A percentile compares a stretch with the other conserved stretches of the same genome.
These are phyloP conservation scores for Pseudonitzschia delicatissima DNA, from an alignment of 108 stramenopile genomes.

Conservation along the genomic window DNA sequence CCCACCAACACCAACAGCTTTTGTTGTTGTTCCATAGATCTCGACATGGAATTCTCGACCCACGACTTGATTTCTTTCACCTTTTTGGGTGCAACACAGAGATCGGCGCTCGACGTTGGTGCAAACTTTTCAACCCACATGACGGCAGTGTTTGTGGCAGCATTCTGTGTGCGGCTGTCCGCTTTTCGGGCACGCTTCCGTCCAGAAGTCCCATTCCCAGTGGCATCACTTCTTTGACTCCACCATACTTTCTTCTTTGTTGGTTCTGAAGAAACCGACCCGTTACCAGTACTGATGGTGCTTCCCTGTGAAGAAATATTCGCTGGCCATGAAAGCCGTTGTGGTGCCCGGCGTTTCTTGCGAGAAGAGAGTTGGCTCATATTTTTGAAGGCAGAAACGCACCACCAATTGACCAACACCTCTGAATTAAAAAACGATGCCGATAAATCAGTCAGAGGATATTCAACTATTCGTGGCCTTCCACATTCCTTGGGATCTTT, in stretches of 20 bases:
- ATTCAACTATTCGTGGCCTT: too few relatives aligned
- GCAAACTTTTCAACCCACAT: conserved; percentile 71
- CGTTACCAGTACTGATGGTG: not conserved
- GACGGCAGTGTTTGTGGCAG: not conserved
- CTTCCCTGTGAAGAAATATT: conserved; percentile 4
- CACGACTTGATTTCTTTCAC: conserved; percentile 62
- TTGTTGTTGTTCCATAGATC: not conserved
- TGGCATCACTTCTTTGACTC: not conserved
- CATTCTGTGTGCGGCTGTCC: not conserved
- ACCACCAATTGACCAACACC: too few relatives aligned
- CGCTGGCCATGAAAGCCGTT: conserved; percentile 34
- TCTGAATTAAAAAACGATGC: too few relatives aligned
- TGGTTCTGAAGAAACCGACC: too few relatives aligned
- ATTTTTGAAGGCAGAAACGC: too few relatives aligned
- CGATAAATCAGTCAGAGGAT: too few relatives aligned
- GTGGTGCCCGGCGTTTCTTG: conserved; percentile 8
- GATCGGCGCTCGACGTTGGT: conserved; percentile 44
- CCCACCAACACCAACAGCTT: conserved; percentile 76
- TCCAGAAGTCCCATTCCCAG: not conserved
- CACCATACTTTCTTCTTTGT: not conserved
- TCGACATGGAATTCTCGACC: conserved; percentile 20
- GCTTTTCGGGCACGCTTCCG: conserved; percentile 21
- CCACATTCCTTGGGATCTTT: too few relatives aligned
- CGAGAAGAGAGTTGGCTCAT: conserved; percentile 12
- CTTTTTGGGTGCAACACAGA: conserved; percentile 85